Conservation (phyloP, 106 monocot genomes). For the Agapanthus africanus region DNA sequence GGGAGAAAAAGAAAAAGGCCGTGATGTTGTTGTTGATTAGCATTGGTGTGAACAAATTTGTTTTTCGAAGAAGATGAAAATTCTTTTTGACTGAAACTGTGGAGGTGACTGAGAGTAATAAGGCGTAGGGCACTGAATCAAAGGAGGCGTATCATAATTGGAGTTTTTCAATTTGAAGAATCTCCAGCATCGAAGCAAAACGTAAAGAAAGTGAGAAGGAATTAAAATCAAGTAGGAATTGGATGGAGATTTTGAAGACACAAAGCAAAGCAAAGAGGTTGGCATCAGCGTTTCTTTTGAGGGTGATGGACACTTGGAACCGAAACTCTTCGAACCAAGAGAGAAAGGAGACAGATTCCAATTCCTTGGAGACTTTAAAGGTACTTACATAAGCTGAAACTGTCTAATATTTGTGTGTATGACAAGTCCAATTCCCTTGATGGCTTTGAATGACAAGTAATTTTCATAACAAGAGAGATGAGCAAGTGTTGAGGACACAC, state of each 20-base stretch:
- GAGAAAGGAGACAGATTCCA: constrained; percentile 4
- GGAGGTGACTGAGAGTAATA: too few species aligned
- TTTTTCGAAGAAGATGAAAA: neutral
- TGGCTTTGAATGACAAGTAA: neutral
- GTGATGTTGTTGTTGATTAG: neutral
- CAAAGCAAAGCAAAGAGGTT: neutral
- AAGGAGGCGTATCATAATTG: constrained; percentile 8
- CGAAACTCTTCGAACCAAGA: neutral
- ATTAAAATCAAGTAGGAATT: neutral
- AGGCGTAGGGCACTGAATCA: constrained; percentile 2
- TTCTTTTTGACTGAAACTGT: constrained; percentile 6
- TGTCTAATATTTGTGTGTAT: too few species aligned
- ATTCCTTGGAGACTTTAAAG: neutral
- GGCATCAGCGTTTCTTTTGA: constrained; percentile 8
- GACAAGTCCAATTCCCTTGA: neutral
- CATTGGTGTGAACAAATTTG: constrained; percentile 7
- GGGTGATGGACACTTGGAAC: neutral
- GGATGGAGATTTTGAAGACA: neutral
- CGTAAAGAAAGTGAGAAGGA: neutral
- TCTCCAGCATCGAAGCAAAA: constrained; percentile 10
- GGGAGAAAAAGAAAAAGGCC: neutral
- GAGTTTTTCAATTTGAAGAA: constrained; percentile 2
- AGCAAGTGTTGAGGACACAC: neutral
- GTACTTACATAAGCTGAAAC: neutral
- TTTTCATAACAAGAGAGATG: too few species aligned